Percentiles rank a stretch among this genome's conserved stretches.
Conservation (phyloP, 1,139 yeast species). For the Blastobotrys raffinosifermentans region DNA sequence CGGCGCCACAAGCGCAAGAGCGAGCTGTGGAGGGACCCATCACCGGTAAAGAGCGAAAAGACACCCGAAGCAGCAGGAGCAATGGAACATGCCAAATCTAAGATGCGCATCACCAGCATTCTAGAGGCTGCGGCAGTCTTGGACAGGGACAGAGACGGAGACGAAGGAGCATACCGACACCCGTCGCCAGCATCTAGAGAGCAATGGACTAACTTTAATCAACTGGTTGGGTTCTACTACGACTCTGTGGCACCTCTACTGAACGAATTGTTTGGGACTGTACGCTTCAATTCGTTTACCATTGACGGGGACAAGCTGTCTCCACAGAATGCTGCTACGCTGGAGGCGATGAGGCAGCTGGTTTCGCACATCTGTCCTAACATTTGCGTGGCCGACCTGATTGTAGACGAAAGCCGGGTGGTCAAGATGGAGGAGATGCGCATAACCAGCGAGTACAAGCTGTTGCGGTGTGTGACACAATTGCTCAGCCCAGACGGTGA, state of each 20-base stretch:
- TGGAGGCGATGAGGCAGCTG: constrained; percentile 33
- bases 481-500: constrained; percentile 14
- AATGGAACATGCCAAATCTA: constrained; percentile 7
- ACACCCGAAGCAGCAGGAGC: too few species aligned
- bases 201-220: constrained; percentile 19
- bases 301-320: background rate
- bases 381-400: constrained; percentile 21
- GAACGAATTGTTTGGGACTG: constrained; percentile 24
- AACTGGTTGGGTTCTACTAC: constrained; percentile 20
- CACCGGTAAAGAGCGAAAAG: constrained; percentile 2
- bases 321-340: constrained; percentile 16
- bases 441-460: constrained; percentile 30
- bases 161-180: background rate
- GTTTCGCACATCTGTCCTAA: constrained; percentile 21
- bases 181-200: too few species aligned
- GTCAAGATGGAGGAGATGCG: constrained; percentile 33
- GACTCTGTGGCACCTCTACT: constrained; percentile 23
- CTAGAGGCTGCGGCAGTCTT: constrained; percentile 27
- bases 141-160: constrained; percentile 11
- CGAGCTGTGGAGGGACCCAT: constrained; percentile 1
- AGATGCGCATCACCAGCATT: constrained; percentile 26
- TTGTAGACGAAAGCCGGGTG: constrained; percentile 25
- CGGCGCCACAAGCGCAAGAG: constrained; percentile 11
- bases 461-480: constrained; percentile 31
- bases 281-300: constrained; percentile 14